Percentiles rank a stretch among this genome's conserved stretches.
phyloP scores from a whole-genome alignment of 768 basidiomycete genomes.

The Ramaria sp. region DNA sequence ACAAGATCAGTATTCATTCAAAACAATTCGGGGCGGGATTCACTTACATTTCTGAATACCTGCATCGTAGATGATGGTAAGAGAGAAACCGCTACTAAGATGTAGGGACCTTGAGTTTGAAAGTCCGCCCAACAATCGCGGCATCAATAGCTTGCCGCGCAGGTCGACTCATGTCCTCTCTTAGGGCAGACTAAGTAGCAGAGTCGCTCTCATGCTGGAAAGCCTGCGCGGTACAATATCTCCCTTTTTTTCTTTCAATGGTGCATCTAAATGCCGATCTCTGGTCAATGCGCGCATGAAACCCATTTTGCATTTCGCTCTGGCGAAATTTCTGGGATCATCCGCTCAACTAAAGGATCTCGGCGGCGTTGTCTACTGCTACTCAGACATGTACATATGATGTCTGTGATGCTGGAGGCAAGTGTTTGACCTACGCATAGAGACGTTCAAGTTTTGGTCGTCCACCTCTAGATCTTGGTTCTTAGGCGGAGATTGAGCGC shows the following conservation, averaged over 20 bases:
- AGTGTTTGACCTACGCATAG: slow-evolving; percentile 69
- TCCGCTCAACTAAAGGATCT: slow-evolving; percentile 25
- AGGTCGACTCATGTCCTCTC: slow-evolving; percentile 14
- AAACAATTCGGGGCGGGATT: neutral
- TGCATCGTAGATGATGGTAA: neutral
- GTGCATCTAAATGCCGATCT: slow-evolving; percentile 71
- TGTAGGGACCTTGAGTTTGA: neutral
- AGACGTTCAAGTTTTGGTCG: slow-evolving; percentile 65
- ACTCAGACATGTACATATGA: neutral
- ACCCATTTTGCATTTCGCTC: slow-evolving; percentile 51
- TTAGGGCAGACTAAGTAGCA: too few relatives aligned
- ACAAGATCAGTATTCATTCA: neutral
- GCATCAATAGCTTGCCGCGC: neutral
- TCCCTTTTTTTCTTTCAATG: slow-evolving; percentile 62
- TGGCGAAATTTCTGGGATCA: slow-evolving; percentile 63
- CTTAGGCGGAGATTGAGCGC: slow-evolving; percentile 49
- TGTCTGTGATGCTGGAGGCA: slow-evolving; percentile 24
- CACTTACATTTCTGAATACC: neutral
- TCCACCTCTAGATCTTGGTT: slow-evolving; percentile 46
- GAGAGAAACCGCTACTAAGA: neutral
- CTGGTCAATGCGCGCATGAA: slow-evolving; percentile 57
- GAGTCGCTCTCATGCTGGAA: too few relatives aligned
- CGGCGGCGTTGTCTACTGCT: slow-evolving; percentile 14
- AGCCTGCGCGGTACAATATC: too few relatives aligned
- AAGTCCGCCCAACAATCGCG: neutral